Evolutionary conservation across 495 filamentous ascomycete genomes (phyloP).

Genomic region (Xylaria grammica): DNA sequence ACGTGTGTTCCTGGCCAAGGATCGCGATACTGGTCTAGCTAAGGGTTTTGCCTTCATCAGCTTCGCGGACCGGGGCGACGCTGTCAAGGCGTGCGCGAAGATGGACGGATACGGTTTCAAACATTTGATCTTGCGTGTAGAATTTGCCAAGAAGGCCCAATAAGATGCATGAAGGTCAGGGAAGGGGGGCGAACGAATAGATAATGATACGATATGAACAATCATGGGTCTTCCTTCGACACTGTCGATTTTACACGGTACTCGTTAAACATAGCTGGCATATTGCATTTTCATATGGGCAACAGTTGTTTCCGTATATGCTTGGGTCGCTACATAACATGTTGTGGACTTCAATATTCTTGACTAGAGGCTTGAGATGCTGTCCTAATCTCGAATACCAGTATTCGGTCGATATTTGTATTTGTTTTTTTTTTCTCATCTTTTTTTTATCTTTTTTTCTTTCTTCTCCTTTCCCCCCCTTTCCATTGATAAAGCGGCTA

Average conservation of each 20-base stretch:
- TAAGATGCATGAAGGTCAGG: conserved; percentile 24
- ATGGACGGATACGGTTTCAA: conserved; percentile 97
- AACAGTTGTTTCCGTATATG: neutral
- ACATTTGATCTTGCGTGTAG: conserved; percentile 87
- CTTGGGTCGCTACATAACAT: neutral
- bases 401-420: too few relatives aligned
- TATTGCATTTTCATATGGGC: neutral
- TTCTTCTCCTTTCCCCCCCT: too few relatives aligned
- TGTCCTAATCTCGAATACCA: too few relatives aligned
- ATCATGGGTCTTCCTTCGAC: neutral
- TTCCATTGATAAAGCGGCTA: too few relatives aligned
- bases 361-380: too few relatives aligned
- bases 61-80: conserved; percentile 86
- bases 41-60: conserved; percentile 99
- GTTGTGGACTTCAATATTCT: too few relatives aligned
- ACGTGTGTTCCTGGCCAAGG: conserved; percentile 95
- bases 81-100: conserved; percentile 90
- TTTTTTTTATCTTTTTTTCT: too few relatives aligned
- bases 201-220: conserved; percentile 14
- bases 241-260: neutral
- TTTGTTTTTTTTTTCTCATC: too few relatives aligned
- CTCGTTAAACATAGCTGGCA: neutral
- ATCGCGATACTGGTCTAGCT: conserved; percentile 89
- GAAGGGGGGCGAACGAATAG: neutral
- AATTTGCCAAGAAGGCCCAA: conserved; percentile 83